A percentile compares a stretch with the other conserved stretches of the same genome.
These are phyloP conservation scores for Trypanosoma avium DNA, from an alignment of 208 protist species.

Conservation along the genomic window DNA sequence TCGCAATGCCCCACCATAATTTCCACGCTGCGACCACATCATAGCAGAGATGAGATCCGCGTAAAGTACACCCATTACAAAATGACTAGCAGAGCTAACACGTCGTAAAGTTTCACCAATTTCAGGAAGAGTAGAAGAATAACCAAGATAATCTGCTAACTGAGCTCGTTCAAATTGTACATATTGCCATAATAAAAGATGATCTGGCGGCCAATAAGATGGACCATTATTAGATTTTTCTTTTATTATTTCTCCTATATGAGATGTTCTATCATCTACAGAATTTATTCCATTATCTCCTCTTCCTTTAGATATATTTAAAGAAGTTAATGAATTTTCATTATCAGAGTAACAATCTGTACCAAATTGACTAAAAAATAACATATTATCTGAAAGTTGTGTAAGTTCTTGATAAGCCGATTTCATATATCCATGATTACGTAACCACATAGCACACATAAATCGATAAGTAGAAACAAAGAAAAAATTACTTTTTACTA, in stretches of 20 bases:
- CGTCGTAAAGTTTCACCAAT: conserved; percentile 32
- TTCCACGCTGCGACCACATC: conserved; percentile 32
- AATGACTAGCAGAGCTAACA: conserved; percentile 45
- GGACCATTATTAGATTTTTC: conserved; percentile 3
- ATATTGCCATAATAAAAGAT: conserved; percentile 60
- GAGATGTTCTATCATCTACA: not conserved
- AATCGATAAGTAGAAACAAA: conserved; percentile 49
- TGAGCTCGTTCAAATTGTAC: conserved; percentile 59
- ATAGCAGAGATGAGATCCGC: conserved; percentile 53
- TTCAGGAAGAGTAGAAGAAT: conserved; percentile 26
- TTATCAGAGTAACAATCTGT: not conserved
- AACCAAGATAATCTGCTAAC: conserved; percentile 56
- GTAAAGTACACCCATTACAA: conserved; percentile 64
- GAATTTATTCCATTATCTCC: not conserved
- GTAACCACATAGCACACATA: conserved; percentile 42
- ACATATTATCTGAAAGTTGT: conserved; percentile 30
- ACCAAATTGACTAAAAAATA: conserved; percentile 18
- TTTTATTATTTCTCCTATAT: not conserved
- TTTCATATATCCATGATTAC: conserved; percentile 45
- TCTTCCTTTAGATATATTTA: too few relatives aligned
- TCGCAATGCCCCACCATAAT: conserved; percentile 37
- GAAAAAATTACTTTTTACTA: conserved; percentile 46
- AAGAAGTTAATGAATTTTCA: too few relatives aligned
- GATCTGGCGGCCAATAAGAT: conserved; percentile 68
- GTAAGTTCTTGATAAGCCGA: conserved; percentile 65